phyloP scores from a whole-genome alignment of 495 filamentous ascomycete genomes.

The Tuber aestivum region DNA sequence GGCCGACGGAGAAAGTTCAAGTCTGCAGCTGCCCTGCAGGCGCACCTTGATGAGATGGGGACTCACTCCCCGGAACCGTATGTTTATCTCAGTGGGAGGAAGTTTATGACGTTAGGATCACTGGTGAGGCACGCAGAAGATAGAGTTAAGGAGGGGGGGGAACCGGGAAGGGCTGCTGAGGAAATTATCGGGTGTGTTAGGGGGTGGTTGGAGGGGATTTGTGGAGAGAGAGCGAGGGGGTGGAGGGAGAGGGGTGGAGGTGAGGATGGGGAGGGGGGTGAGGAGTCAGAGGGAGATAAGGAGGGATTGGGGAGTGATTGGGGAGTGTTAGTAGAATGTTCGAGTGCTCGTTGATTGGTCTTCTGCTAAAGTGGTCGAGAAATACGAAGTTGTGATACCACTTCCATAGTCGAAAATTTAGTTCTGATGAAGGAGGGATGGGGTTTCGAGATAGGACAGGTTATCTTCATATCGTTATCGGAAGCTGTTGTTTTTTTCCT shows the following conservation, averaged over 20 bases:
- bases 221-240: neutral
- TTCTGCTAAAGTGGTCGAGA: neutral
- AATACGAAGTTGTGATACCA: neutral
- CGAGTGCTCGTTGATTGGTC: neutral
- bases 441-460: neutral
- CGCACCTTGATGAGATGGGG: neutral
- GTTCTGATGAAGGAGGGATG: neutral
- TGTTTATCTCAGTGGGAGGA: neutral
- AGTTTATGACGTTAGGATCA: neutral
- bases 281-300: neutral
- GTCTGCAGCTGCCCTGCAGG: neutral
- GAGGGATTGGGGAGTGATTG: neutral
- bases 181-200: neutral
- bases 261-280: neutral
- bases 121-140: neutral
- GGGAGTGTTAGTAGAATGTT: neutral
- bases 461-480: neutral
- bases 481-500: neutral
- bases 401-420: neutral
- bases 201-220: neutral
- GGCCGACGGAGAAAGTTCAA: neutral
- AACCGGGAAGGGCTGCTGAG: neutral
- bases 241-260: neutral
- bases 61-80: neutral
- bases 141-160: neutral